Conservation (phyloP, 495 filamentous ascomycete species). For the Pyronema domesticum region DNA sequence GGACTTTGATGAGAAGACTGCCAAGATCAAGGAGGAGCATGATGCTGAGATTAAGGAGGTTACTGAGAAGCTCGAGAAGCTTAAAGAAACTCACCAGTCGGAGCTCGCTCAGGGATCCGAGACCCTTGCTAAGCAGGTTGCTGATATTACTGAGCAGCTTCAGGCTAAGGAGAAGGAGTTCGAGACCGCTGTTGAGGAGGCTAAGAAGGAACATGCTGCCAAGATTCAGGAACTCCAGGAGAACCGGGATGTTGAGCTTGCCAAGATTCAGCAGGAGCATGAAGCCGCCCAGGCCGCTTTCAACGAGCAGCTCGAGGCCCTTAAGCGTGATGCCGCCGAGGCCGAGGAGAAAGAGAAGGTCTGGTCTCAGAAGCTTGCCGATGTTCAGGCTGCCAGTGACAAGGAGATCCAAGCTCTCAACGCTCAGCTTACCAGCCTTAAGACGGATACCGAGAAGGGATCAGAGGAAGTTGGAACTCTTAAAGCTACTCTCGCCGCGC, state of each 20-base stretch:
- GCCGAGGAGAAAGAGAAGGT: conserved; percentile 19
- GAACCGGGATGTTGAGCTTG: conserved; percentile 9
- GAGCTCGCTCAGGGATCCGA: conserved; percentile 19
- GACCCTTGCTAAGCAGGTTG: conserved; percentile 9
- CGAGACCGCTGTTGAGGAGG: conserved; percentile 7
- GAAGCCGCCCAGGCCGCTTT: conserved; percentile 5
- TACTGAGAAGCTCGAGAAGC: conserved; percentile 14
- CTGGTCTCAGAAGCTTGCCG: conserved; percentile 9
- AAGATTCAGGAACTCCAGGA: conserved; percentile 10
- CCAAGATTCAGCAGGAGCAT: conserved; percentile 7
- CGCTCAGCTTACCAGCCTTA: conserved; percentile 10
- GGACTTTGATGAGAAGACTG: conserved; percentile 24
- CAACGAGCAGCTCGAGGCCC: conserved; percentile 9
- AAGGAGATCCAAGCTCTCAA: not conserved
- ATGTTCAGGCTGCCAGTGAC: not conserved
- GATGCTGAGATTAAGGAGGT: conserved; percentile 19
- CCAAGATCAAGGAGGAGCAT: conserved; percentile 29
- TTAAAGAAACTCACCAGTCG: conserved; percentile 18
- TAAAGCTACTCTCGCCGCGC: conserved; percentile 9
- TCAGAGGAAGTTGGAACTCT: conserved; percentile 10
- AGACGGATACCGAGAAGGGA: conserved; percentile 11
- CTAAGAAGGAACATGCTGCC: conserved; percentile 11
- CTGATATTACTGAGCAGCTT: conserved; percentile 8
- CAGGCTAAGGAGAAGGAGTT: conserved; percentile 13
- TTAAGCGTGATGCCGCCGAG: conserved; percentile 9